phyloP scores from a whole-genome alignment of 1,284 basidiomycete genomes.

The Sphaerobolus stellatus region DNA sequence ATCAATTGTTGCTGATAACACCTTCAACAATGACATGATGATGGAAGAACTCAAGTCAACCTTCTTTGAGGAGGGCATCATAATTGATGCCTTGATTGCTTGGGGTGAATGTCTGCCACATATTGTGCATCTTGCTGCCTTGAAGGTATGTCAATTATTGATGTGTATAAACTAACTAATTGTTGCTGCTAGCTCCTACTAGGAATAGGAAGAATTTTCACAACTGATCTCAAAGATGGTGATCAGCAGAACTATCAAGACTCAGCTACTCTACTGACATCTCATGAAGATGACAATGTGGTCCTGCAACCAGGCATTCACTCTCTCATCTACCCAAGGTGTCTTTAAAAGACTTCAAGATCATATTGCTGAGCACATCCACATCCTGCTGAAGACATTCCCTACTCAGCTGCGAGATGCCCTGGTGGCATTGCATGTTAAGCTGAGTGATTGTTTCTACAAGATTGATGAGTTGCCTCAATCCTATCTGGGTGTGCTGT shows the following conservation, averaged over 20 bases:
- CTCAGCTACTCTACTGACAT: too few species aligned
- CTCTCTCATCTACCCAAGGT: too few species aligned
- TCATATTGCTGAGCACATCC: too few species aligned
- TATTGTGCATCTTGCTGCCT: slow-evolving; percentile 13
- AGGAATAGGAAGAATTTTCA: background rate
- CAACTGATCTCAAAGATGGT: too few species aligned
- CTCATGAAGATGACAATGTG: too few species aligned
- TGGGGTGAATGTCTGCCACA: slow-evolving; percentile 15
- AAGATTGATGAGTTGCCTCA: slow-evolving; percentile 17
- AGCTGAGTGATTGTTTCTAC: slow-evolving; percentile 19
- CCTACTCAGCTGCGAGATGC: slow-evolving; percentile 8
- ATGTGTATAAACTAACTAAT: background rate
- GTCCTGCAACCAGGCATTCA: too few species aligned
- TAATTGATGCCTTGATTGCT: background rate
- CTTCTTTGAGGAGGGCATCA: background rate
- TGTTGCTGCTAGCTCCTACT: background rate
- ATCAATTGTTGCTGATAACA: slow-evolving; percentile 13
- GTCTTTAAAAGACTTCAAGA: too few species aligned
- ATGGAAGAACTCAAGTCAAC: background rate
- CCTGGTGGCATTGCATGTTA: slow-evolving; percentile 17
- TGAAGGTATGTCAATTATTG: slow-evolving; percentile 7
- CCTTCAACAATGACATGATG: slow-evolving; percentile 16
- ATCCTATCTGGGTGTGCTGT: slow-evolving; percentile 22
- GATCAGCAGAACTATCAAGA: too few species aligned
- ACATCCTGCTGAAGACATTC: too few species aligned